phyloP scores from a whole-genome alignment of 2,329 filamentous ascomycete species.

The Lachnellula hyalina region DNA sequence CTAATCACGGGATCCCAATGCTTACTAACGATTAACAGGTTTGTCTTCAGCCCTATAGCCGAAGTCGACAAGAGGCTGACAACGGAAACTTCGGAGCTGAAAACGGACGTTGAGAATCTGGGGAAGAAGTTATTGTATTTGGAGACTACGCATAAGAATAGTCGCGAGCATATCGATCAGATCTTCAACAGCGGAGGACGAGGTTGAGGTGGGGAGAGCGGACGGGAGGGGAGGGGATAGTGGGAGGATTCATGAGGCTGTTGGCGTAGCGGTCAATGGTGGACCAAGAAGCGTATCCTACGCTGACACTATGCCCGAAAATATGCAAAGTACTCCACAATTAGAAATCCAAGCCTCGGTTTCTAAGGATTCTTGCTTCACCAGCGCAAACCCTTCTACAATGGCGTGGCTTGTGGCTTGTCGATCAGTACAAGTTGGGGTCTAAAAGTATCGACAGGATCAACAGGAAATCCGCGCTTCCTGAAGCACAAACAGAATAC shows the following conservation, averaged over 20 bases:
- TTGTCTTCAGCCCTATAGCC: conserved; percentile 70
- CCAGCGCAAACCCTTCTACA: not conserved
- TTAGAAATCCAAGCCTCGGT: not conserved
- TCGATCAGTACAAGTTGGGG: not conserved
- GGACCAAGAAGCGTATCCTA: not conserved
- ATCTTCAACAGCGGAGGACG: conserved; percentile 58
- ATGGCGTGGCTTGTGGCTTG: not conserved
- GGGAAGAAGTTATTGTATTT: conserved; percentile 89
- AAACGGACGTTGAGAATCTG: conserved; percentile 72
- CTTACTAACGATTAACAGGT: conserved; percentile 52
- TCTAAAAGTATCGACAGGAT: not conserved
- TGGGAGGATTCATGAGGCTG: not conserved
- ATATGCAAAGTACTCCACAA: not conserved
- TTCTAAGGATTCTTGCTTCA: not conserved
- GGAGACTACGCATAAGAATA: conserved; percentile 94
- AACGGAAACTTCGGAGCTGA: conserved; percentile 67
- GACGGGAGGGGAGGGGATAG: not conserved
- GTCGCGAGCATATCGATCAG: conserved; percentile 82
- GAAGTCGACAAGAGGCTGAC: conserved; percentile 72
- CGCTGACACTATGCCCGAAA: not conserved
- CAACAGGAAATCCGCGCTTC: not conserved
- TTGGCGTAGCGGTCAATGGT: not conserved
- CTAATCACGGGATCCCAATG: conserved; percentile 11
- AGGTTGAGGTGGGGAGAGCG: conserved; percentile 16
- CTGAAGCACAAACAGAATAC: not conserved